Base-by-base conservation (phyloP, 768 basidiomycete genomes). In the Collybia nuda region DNA sequence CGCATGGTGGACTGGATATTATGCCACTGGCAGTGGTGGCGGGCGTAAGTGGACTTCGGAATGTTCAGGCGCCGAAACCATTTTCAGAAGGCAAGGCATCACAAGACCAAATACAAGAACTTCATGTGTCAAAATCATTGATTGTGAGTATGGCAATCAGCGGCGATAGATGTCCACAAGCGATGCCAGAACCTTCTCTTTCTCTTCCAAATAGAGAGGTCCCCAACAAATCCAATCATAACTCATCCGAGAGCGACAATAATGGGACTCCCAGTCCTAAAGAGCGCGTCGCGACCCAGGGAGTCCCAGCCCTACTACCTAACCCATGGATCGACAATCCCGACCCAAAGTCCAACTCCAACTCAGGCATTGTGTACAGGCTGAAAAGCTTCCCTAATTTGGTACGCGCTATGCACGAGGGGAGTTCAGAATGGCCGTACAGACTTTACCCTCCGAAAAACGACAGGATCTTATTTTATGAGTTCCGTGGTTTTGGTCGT, bases 1-100 rank as follows among this genome's bases (percentile, higher is more conserved):
- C 69, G 75, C 74, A 84, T 79, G 19, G 36, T 55, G 19, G 3
- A 15, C 15, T 32, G 12, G 32, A 14, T 32, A 14, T 32, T 32
- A 11, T 14, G n/a, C n/a, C n/a, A n/a, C n/a, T n/a, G n/a, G n/a
- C 32, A 32, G 32, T 14, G 14, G 9, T 32, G 9, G 32, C 32
- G 32, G 9, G 32, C 12, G 32, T 32, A 14, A 11, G 32, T 32
- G 32, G 32, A 32, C 14, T 32, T 17, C 19, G 39, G 46, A 12
- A 26, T n/a, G 43, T 44, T 24, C 9, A 11, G 32, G 32, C 12
- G 32, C 14, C 14, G 32, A 32, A 14, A 11, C 32, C 32, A 32
- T 11, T 32, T 32, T 11, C 32, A 32, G 32, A 32, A 14, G 32
- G 14, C 32, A 32, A 32, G 12, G 32, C 32, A 40, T 15, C 40